Evolutionary conservation across 1,284 basidiomycete genomes (phyloP).

Genomic region (Peniophora sp.): DNA sequence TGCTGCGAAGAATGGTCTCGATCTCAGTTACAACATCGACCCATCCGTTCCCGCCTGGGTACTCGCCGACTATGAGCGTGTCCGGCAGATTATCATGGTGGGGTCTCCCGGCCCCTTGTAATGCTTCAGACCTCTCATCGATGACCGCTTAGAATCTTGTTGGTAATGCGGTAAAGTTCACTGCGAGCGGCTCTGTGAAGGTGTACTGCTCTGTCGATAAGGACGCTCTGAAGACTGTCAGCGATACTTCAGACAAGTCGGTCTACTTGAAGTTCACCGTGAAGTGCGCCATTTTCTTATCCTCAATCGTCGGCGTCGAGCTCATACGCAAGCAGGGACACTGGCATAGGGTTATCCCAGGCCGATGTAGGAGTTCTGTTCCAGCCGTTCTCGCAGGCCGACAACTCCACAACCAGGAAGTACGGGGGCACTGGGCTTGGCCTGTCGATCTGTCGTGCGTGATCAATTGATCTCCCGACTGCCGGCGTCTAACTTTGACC

Average conservation of each 20-base stretch:
- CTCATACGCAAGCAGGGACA: constrained; percentile 31
- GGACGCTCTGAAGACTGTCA: constrained; percentile 18
- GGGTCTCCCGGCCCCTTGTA: constrained; percentile 3
- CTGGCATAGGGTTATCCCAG: constrained; percentile 58
- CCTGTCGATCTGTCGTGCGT: constrained; percentile 52
- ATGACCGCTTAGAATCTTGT: constrained; percentile 70
- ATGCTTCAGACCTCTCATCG: constrained; percentile 6
- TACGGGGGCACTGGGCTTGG: constrained; percentile 70
- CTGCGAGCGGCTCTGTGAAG: constrained; percentile 49
- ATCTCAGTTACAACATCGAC: constrained; percentile 63
- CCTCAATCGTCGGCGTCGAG: constrained; percentile 15
- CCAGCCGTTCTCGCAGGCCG: constrained; percentile 67
- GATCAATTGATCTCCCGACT: no score
- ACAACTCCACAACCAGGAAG: constrained; percentile 63
- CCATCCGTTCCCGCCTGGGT: constrained; percentile 60
- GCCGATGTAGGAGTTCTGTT: constrained; percentile 60
- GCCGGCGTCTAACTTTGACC: no score
- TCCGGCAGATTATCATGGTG: constrained; percentile 47
- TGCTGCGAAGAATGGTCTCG: constrained; percentile 58
- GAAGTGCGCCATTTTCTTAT: background rate
- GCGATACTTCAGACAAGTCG: no score
- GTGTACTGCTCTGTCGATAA: constrained; percentile 49
- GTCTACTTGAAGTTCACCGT: background rate
- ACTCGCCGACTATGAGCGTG: constrained; percentile 62
- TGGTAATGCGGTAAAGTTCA: constrained; percentile 70